Conservation (phyloP, 352 stramenopile species). For the Thraustochytrium sp. region DNA sequence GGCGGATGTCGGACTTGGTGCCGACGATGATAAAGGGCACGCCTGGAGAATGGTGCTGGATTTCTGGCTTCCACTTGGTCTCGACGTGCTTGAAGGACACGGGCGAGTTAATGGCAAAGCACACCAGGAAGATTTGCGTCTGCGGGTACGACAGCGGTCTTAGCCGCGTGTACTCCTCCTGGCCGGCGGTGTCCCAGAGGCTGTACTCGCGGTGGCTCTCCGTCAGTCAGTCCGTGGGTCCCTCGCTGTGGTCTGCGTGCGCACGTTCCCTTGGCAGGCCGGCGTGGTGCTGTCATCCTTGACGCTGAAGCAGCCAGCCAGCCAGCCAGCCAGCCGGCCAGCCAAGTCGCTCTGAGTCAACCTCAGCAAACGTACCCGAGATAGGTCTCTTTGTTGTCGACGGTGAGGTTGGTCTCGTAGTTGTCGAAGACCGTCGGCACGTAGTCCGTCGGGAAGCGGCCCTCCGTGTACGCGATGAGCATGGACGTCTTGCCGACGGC, state of each 20-base stretch:
- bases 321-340: no score
- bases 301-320: no score
- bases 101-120: conserved; percentile 77
- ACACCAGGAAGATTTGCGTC: conserved; percentile 92
- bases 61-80: conserved; percentile 61
- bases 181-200: conserved; percentile 88
- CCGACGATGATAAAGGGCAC: conserved; percentile 92
- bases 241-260: no score
- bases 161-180: conserved; percentile 92
- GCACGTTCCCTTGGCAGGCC: no score
- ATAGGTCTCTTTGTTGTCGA: conserved; percentile 71
- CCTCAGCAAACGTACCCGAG: conserved; percentile 65
- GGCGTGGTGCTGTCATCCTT: no score
- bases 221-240: conserved; percentile 85
- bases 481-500: conserved; percentile 84
- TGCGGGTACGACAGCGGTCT: conserved; percentile 87
- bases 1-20: conserved; percentile 82
- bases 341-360: no score
- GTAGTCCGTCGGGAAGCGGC: conserved; percentile 89
- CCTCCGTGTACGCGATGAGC: conserved; percentile 92
- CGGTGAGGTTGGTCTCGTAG: conserved; percentile 58
- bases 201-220: no score
- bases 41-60: conserved; percentile 53
- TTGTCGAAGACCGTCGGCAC: conserved; percentile 53
- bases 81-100: conserved; percentile 91